Evolutionary conservation across 2,329 filamentous ascomycete species (phyloP), one percentile per base, ranked within the genome.

Genomic region (Trichoderma koningiopsis): DNA sequence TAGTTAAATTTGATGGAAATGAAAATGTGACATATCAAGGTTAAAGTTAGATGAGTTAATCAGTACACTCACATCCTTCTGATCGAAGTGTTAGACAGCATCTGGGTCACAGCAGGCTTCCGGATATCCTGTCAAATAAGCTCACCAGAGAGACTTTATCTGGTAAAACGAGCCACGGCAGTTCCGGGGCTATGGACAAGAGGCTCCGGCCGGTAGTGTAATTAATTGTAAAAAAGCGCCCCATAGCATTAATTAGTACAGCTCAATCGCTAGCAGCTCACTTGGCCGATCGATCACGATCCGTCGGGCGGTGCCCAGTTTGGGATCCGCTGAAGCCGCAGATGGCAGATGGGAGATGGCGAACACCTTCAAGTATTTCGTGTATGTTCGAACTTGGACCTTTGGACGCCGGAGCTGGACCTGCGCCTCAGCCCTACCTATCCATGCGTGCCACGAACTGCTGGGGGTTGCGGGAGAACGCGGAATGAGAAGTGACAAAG

Each of bases 401-500:
- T 19, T 40, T 3, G 16, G 2, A n/a, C 37, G 16, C 37, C n/a
- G 16, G 6, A 43, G 3, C 3, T n/a, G 13, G 35, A n/a, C 7
- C 24, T 47, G 58, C 58, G 56, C 53, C 68, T 69, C 68, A 69
- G 68, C 68, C 68, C 56, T 69, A 66, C 53, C 61, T 19, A 60
- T 65, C 56, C 22, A 24, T 35, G 33, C 62, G 60, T 43, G 65
- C 40, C 35, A 56, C n/a, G 43, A 53, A 10, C 33, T 31, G 35
- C 13, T n/a, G 35, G 65, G 47, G 43, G 60, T n/a, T 43, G 29
- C n/a, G 35, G 35, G 27, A 52, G 27, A 47, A 62, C 5, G 57
- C 57, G 59, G 59, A 19, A 37, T 57, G 58, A 68, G 47, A 62
- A 62, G 27, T 68, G 58, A 59, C 55, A 27, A 43, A 37, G 56